Evolutionary conservation across 2,329 filamentous ascomycete species (phyloP), one percentile per base, ranked within the genome.

Genomic region (Calonectria fujianensis): DNA sequence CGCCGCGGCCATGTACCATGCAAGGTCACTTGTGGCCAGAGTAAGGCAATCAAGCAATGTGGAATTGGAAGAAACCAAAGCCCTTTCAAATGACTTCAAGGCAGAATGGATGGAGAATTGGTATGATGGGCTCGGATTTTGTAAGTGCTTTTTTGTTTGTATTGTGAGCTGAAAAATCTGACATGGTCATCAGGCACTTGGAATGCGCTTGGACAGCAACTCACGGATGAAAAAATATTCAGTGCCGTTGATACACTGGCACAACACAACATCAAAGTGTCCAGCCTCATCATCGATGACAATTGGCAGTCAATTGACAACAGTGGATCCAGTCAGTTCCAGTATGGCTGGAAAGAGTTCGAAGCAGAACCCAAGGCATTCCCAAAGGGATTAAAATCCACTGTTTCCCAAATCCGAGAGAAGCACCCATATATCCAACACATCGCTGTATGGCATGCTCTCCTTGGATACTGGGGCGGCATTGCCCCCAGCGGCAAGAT

Each of bases 81-180:
- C 85, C 0, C 79, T 90, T 10, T 84, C 85, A 20, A 85, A 88
- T 32, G 89, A 89, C 7, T 85, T 93, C 41, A 88, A 89, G 69
- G 85, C 89, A 8, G 85, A 92, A 82, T 98, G 95, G 95, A 86
- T 95, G 64, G 92, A 97, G 76, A 92, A 94, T 74, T 98, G 96
- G 96, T 96, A 96, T 82, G 97, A 98, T 83, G 95, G 96, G 0
- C 87, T 99, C 48, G 95, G 96, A 0, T 99, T 97, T 82, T 99
- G 97, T 91, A 80, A 83, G 89, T 83, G 59, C 14, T 24, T n/a
- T 18, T 10, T 57, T 11, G 39, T 41, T 35, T 27, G 48, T 4
- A 35, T 27, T 11, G 13, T n/a, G 1, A 16, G 10, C 45, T 16
- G 24, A 29, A 20, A n/a, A 11, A 59, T 52, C 76, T 84, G 20